phyloP scores from a whole-genome alignment of 2,329 filamentous ascomycete genomes.

The Fusarium beomiforme region DNA sequence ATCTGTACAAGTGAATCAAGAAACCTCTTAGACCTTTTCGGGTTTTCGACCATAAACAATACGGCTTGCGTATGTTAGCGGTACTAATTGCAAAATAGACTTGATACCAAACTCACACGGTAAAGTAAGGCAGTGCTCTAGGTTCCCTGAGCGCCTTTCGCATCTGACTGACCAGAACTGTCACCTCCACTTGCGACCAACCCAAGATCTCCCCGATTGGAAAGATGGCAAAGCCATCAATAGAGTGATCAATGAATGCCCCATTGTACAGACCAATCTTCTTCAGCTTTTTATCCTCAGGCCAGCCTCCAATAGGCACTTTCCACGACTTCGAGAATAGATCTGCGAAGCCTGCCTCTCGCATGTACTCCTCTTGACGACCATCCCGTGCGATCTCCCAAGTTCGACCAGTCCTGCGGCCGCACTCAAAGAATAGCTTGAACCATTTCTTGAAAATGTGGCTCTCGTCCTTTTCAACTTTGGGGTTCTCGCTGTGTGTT shows the following conservation, averaged over 20 bases:
- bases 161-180: slow-evolving; percentile 24
- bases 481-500: slow-evolving; percentile 26
- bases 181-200: slow-evolving; percentile 23
- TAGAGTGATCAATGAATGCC: slow-evolving; percentile 21
- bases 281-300: slow-evolving; percentile 28
- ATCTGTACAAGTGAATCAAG: background rate
- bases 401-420: slow-evolving; percentile 40
- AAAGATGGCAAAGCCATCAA: slow-evolving; percentile 30
- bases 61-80: background rate
- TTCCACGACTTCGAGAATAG: slow-evolving; percentile 27
- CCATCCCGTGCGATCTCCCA: slow-evolving; percentile 38
- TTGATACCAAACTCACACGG: background rate
- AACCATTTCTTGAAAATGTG: slow-evolving; percentile 36
- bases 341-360: slow-evolving; percentile 28
- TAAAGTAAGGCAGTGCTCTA: background rate
- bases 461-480: slow-evolving; percentile 13
- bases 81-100: background rate
- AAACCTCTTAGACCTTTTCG: background rate
- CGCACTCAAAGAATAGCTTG: slow-evolving; percentile 37
- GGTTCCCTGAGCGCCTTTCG: slow-evolving; percentile 13
- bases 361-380: slow-evolving; percentile 33
- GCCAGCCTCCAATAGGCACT: slow-evolving; percentile 28
- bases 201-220: slow-evolving; percentile 26
- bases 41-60: slow-evolving; percentile 29
- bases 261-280: slow-evolving; percentile 23